Conservation (phyloP, 1,139 yeast genomes). For the Yamadazyma diospyri region DNA sequence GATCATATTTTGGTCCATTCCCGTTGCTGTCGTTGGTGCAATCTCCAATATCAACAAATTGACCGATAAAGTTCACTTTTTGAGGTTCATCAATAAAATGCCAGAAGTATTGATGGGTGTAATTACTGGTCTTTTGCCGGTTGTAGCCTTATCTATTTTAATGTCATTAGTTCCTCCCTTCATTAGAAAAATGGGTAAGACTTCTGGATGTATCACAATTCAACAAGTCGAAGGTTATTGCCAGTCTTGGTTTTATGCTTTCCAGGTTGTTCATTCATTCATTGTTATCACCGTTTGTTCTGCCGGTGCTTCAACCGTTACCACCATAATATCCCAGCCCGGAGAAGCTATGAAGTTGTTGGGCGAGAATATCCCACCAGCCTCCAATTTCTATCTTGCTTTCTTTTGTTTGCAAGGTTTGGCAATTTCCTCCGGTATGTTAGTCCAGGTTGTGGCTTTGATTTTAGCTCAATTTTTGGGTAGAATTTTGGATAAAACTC, state of each 20-base stretch:
- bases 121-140: conserved; percentile 83
- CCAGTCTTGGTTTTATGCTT: conserved; percentile 83
- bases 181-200: conserved; percentile 61
- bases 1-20: conserved; percentile 87
- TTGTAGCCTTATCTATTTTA: conserved; percentile 73
- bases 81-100: conserved; percentile 65
- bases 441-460: conserved; percentile 41
- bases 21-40: conserved; percentile 94
- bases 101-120: conserved; percentile 71
- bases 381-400: conserved; percentile 67
- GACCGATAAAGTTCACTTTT: conserved; percentile 65
- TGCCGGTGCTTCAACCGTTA: conserved; percentile 69
- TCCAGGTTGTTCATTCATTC: conserved; percentile 84
- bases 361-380: conserved; percentile 60
- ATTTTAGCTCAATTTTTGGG: conserved; percentile 47
- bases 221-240: conserved; percentile 77
- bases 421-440: conserved; percentile 34
- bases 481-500: conserved; percentile 43
- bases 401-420: conserved; percentile 48
- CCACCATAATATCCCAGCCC: conserved; percentile 55
- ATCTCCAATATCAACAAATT: conserved; percentile 78
- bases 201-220: conserved; percentile 66
- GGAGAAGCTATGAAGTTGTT: conserved; percentile 51
- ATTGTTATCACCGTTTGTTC: conserved; percentile 79
- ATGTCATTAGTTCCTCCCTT: conserved; percentile 77